Evolutionary conservation across 495 filamentous ascomycete species (phyloP).

Genomic region (Trypethelium eluteriae): DNA sequence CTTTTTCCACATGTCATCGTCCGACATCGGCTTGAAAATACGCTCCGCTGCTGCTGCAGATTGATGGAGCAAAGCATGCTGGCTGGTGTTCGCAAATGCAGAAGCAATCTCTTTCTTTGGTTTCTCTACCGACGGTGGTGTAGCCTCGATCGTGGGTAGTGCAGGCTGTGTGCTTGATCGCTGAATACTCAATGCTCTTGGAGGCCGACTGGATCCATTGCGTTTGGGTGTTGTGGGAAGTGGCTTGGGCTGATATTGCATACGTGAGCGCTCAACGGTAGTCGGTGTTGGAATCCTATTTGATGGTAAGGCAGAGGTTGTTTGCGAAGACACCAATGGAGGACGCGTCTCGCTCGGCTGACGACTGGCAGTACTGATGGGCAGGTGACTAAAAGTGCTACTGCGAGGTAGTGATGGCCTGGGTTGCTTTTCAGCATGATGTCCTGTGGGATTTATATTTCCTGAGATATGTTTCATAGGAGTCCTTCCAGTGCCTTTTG

Average conservation of each 20-base stretch:
- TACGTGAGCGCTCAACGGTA: neutral
- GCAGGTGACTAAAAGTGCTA: neutral
- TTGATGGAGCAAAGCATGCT: neutral
- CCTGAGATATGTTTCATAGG: slow-evolving; percentile 8
- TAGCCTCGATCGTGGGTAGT: slow-evolving; percentile 5
- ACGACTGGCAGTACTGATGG: neutral
- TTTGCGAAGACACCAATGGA: neutral
- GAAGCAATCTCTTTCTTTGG: neutral
- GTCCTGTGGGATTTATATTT: neutral
- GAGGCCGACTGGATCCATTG: neutral
- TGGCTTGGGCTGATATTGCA: neutral
- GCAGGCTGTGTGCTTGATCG: neutral
- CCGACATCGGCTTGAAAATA: neutral
- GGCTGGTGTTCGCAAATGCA: neutral
- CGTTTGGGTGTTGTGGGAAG: neutral
- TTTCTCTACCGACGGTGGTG: neutral
- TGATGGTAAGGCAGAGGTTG: neutral
- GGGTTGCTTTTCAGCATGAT: neutral
- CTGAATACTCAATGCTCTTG: neutral
- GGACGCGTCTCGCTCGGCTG: slow-evolving; percentile 8
- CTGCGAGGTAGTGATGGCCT: slow-evolving; percentile 1
- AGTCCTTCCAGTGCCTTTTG: neutral
- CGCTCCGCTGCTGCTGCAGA: neutral
- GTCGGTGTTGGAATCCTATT: slow-evolving; percentile 1
- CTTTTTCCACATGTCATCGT: neutral